Conservation (phyloP, 2,329 filamentous ascomycete genomes). For the Pseudohalonectria lignicola region DNA sequence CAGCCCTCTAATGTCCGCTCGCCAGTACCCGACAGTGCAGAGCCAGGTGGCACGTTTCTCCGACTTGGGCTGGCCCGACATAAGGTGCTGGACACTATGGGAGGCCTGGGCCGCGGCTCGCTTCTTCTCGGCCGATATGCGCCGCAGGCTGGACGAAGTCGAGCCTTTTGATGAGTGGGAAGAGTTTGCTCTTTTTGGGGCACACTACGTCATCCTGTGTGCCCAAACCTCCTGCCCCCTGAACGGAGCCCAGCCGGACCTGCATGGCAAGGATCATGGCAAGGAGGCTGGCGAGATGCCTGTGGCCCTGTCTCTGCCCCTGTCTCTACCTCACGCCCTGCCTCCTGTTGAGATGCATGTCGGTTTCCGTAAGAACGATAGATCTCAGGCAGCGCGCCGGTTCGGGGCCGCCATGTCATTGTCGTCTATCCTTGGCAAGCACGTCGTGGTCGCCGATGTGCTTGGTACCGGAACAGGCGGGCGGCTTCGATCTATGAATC, state of each 20-base stretch:
- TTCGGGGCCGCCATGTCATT: constrained; percentile 46
- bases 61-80: constrained; percentile 53
- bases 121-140: constrained; percentile 51
- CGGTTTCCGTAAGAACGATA: constrained; percentile 23
- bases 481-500: constrained; percentile 37
- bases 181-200: constrained; percentile 75
- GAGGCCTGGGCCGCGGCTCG: constrained; percentile 63
- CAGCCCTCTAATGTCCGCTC: constrained; percentile 65
- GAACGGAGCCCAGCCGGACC: too few species aligned
- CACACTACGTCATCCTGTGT: constrained; percentile 72
- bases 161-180: constrained; percentile 97
- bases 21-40: constrained; percentile 54
- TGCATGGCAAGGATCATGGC: too few species aligned
- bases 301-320: too few species aligned
- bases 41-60: constrained; percentile 60
- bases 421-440: constrained; percentile 25
- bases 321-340: too few species aligned
- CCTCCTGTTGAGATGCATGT: constrained; percentile 6
- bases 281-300: too few species aligned
- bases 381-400: constrained; percentile 37
- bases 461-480: constrained; percentile 33
- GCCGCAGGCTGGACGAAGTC: constrained; percentile 51
- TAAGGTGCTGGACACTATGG: constrained; percentile 63
- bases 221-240: constrained; percentile 39
- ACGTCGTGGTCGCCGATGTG: constrained; percentile 29